These are phyloP conservation scores for Zangia roseola DNA, from an alignment of 768 basidiomycete genomes.

Conservation along the genomic window DNA sequence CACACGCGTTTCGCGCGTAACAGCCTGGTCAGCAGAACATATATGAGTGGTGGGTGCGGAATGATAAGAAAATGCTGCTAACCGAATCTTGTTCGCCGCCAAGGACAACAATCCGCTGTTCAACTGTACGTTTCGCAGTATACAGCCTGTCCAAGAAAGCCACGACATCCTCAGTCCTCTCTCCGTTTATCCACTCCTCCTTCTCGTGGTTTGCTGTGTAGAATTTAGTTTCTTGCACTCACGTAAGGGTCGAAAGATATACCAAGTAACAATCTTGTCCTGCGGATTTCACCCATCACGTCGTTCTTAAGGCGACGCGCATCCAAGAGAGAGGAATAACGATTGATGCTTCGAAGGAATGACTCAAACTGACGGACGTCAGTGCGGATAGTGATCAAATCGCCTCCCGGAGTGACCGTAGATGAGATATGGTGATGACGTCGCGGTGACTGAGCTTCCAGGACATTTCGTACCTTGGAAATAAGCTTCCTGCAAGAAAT, in stretches of 20 bases:
- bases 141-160: slow-evolving; percentile 87
- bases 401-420: slow-evolving; percentile 45
- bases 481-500: slow-evolving; percentile 63
- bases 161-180: slow-evolving; percentile 80
- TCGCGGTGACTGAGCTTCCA: slow-evolving; percentile 76
- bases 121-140: slow-evolving; percentile 84
- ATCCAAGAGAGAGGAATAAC: slow-evolving; percentile 81
- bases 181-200: slow-evolving; percentile 85
- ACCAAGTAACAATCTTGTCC: slow-evolving; percentile 76
- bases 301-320: slow-evolving; percentile 91
- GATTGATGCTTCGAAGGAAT: slow-evolving; percentile 82
- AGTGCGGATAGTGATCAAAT: slow-evolving; percentile 80
- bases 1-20: slow-evolving; percentile 41
- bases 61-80: slow-evolving; percentile 15
- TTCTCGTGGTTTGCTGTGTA: slow-evolving; percentile 76
- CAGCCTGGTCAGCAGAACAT: slow-evolving; percentile 30
- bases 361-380: slow-evolving; percentile 84
- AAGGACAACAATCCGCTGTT: slow-evolving; percentile 78
- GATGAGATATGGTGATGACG: slow-evolving; percentile 44
- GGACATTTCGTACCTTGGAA: slow-evolving; percentile 79
- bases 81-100: slow-evolving; percentile 71
- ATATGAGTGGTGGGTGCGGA: background rate
- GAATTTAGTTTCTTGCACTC: background rate
- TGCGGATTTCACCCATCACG: slow-evolving; percentile 85
- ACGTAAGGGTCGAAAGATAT: slow-evolving; percentile 12